Conservation (phyloP, 177 flowering plant genomes). For the Vitis hybrid region DNA sequence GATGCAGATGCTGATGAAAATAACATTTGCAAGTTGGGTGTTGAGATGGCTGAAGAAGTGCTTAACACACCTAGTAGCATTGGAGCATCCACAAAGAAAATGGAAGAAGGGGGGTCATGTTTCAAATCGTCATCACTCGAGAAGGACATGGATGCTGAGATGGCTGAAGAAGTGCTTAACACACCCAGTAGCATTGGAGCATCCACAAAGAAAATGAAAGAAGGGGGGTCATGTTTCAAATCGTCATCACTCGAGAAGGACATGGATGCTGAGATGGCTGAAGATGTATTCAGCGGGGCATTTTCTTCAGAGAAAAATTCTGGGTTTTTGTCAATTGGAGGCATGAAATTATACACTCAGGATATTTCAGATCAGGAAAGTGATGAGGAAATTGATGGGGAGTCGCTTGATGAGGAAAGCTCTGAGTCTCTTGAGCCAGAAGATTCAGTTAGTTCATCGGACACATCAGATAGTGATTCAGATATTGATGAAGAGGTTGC, state of each 20-base stretch:
- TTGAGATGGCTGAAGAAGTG: conserved; percentile 16
- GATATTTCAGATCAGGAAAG: conserved; percentile 67
- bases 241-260: too few species aligned
- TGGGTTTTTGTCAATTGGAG: conserved; percentile 79
- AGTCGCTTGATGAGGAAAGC: conserved; percentile 32
- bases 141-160: conserved; percentile 21
- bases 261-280: not conserved
- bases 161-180: not conserved
- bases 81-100: conserved; percentile 29
- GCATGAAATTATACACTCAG: conserved; percentile 66
- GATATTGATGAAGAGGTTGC: conserved; percentile 83
- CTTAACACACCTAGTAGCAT: conserved; percentile 18
- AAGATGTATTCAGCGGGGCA: conserved; percentile 5
- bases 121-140: conserved; percentile 23
- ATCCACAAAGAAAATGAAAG: too few species aligned
- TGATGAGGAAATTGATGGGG: conserved; percentile 43
- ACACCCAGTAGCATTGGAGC: too few species aligned
- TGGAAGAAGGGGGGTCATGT: conserved; percentile 29
- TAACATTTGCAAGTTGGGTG: not conserved
- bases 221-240: too few species aligned
- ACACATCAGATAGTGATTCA: conserved; percentile 45
- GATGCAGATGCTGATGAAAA: conserved; percentile 22
- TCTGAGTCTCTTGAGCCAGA: conserved; percentile 31
- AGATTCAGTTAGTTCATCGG: conserved; percentile 34
- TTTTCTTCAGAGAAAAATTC: conserved; percentile 39